phyloP scores from a whole-genome alignment of 108 stramenopile species.

The Asterionellopsis glacialis region DNA sequence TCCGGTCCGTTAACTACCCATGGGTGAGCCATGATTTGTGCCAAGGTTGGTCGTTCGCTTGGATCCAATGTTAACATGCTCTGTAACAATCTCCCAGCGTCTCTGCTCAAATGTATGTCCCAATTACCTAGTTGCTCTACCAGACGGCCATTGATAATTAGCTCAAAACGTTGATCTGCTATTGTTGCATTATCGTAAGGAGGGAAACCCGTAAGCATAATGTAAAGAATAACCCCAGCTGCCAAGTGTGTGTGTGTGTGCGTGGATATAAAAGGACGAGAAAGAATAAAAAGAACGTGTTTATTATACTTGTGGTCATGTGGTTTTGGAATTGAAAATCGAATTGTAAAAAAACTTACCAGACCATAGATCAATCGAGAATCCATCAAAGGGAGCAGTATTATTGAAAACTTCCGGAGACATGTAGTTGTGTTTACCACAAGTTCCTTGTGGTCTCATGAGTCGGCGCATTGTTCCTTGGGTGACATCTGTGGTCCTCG shows the following conservation, averaged over 20 bases:
- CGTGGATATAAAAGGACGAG: too few species aligned
- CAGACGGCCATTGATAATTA: conserved; percentile 65
- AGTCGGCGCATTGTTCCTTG: conserved; percentile 55
- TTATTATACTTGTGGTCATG: too few species aligned
- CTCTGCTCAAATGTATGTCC: conserved; percentile 54
- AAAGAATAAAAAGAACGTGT: too few species aligned
- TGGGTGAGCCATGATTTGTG: conserved; percentile 72
- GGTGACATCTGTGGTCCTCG: conserved; percentile 45
- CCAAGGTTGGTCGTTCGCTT: conserved; percentile 62
- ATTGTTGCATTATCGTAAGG: conserved; percentile 77
- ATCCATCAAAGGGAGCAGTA: conserved; percentile 77
- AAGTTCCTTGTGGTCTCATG: conserved; percentile 78
- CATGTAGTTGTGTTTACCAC: conserved; percentile 97
- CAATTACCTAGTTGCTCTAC: conserved; percentile 66
- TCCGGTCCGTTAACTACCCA: conserved; percentile 57
- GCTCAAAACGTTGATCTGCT: conserved; percentile 75
- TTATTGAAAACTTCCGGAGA: conserved; percentile 87
- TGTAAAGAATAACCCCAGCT: conserved; percentile 91
- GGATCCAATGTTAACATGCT: conserved; percentile 72
- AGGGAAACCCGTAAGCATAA: conserved; percentile 93
- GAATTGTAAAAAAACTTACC: too few species aligned
- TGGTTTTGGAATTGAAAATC: too few species aligned
- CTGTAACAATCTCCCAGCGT: conserved; percentile 74
- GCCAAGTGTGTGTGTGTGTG: conserved; percentile 15
- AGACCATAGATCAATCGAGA: conserved; percentile 90